Conservation (phyloP, 2,329 filamentous ascomycete species). For the Rhexocercosporidium sp. region DNA sequence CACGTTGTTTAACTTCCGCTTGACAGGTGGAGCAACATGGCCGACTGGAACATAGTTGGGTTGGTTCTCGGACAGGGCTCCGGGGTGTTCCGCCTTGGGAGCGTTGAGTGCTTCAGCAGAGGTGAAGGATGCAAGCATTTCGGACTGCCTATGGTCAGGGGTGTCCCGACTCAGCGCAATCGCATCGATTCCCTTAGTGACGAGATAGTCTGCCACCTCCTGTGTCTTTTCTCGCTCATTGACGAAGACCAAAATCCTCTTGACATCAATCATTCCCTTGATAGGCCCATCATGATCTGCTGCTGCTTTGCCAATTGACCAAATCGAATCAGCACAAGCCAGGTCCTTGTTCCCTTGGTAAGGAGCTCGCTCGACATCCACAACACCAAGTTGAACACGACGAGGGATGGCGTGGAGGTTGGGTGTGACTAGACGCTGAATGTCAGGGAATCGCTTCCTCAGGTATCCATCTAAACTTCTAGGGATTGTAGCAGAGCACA, state of each 20-base stretch:
- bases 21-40: conserved; percentile 33
- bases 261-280: conserved; percentile 67
- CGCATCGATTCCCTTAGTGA: conserved; percentile 86
- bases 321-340: conserved; percentile 93
- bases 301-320: conserved; percentile 84
- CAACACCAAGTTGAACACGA: conserved; percentile 89
- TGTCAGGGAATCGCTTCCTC: conserved; percentile 80
- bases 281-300: conserved; percentile 60
- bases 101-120: conserved; percentile 44
- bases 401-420: conserved; percentile 96
- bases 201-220: conserved; percentile 79
- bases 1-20: conserved; percentile 66
- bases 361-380: conserved; percentile 90
- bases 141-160: conserved; percentile 74
- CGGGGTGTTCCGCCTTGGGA: conserved; percentile 44
- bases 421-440: conserved; percentile 86
- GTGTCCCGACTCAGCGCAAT: conserved; percentile 86
- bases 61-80: conserved; percentile 47
- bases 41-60: conserved; percentile 41
- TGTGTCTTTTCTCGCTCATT: conserved; percentile 92
- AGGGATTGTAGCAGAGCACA: conserved; percentile 97
- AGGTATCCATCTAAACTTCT: conserved; percentile 85
- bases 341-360: conserved; percentile 93
- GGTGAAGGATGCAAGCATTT: conserved; percentile 80
- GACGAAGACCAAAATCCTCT: conserved; percentile 92